Conservation (phyloP, 2,329 filamentous ascomycete genomes). For the Magnaporthiopsis rhizophila region DNA sequence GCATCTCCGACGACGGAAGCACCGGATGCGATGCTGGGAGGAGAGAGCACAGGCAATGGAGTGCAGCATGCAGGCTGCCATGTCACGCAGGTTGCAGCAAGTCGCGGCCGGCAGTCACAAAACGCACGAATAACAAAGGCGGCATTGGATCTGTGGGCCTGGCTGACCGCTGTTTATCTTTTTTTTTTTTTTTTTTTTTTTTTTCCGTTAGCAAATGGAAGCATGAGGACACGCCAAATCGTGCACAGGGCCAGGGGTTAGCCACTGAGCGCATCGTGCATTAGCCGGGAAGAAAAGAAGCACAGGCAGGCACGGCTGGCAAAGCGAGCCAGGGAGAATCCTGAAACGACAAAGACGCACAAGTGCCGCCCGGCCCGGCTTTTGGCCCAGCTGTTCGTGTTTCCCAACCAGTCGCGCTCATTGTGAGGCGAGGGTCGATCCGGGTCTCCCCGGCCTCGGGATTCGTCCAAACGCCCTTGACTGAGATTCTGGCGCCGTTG, state of each 20-base stretch:
- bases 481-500: background rate
- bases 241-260: background rate
- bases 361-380: background rate
- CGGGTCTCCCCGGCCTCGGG: background rate
- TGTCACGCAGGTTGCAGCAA: no score
- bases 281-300: background rate
- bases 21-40: no score
- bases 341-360: background rate
- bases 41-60: no score
- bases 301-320: no score
- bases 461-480: background rate
- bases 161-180: background rate
- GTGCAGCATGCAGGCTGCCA: background rate
- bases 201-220: no score
- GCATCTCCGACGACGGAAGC: background rate
- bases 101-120: no score
- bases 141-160: background rate
- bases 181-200: background rate
- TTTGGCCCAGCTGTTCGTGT: background rate
- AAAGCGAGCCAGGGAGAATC: background rate
- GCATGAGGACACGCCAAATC: no score
- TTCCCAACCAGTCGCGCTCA: no score
- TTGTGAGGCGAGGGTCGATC: background rate
- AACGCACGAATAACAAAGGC: no score
- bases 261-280: background rate